Conservation (phyloP, 2,329 filamentous ascomycete genomes). For the Pseudogymnoascus sp. region DNA sequence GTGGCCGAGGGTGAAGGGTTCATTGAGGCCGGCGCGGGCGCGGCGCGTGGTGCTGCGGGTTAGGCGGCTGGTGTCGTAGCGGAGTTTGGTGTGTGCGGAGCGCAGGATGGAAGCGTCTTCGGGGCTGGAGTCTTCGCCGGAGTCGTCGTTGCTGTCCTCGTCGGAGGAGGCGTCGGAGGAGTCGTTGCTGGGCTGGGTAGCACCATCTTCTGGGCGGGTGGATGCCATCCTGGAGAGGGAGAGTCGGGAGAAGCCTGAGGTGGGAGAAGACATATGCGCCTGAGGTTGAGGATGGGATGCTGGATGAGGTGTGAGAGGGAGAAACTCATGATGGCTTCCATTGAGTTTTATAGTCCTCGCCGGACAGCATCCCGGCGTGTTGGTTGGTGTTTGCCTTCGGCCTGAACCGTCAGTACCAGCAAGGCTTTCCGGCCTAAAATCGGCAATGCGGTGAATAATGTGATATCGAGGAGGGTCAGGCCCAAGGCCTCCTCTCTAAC, state of each 20-base stretch:
- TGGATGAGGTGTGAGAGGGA: background rate
- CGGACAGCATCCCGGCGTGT: background rate
- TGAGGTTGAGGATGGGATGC: background rate
- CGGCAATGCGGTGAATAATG: background rate
- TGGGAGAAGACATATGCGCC: constrained; percentile 8
- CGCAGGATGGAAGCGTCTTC: background rate
- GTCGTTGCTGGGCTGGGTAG: background rate
- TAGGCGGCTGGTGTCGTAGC: background rate
- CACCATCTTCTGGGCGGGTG: background rate
- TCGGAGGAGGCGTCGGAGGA: background rate
- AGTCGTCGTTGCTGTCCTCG: background rate
- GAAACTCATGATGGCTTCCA: background rate
- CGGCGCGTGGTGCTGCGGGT: background rate
- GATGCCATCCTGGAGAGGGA: background rate
- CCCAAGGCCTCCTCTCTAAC: background rate
- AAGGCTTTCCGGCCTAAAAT: background rate
- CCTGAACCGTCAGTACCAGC: background rate
- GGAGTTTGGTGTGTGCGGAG: background rate
- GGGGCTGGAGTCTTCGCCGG: background rate
- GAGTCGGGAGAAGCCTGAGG: constrained; percentile 1
- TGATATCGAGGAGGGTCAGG: background rate
- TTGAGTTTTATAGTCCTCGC: background rate
- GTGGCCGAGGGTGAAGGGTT: background rate
- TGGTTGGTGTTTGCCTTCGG: background rate
- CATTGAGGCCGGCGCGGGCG: background rate